A percentile compares a stretch with the other conserved stretches of the same genome.
phyloP scores from a whole-genome alignment of 257 asterid genomes.

The Linderniella brevidens region DNA sequence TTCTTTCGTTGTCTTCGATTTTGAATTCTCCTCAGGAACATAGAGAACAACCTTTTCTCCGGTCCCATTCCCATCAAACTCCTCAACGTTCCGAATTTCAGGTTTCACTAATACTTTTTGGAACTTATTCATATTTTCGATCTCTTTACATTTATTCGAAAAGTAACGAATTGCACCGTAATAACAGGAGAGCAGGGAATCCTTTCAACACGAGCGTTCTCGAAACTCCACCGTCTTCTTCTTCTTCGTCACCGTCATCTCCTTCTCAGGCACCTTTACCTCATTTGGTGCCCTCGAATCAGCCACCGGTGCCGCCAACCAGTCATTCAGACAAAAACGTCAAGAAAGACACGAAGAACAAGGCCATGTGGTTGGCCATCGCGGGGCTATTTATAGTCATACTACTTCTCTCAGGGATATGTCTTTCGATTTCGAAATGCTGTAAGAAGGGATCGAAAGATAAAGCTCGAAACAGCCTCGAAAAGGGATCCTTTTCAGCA shows the following conservation, averaged over 20 bases:
- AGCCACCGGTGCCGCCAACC: conserved; percentile 23
- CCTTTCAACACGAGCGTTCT: conserved; percentile 74
- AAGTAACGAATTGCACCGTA: not conserved
- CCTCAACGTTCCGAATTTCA: conserved; percentile 58
- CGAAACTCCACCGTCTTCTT: conserved; percentile 52
- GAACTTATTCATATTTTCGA: not conserved
- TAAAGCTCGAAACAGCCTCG: conserved; percentile 18
- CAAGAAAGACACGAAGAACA: conserved; percentile 13
- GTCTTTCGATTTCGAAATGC: conserved; percentile 28
- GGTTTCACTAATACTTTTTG: conserved; percentile 23
- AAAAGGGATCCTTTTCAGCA: conserved; percentile 2
- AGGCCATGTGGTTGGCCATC: conserved; percentile 28
- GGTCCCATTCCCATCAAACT: conserved; percentile 74
- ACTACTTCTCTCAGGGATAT: conserved; percentile 26
- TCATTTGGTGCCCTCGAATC: conserved; percentile 15
- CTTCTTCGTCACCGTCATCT: conserved; percentile 28
- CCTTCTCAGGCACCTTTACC: conserved; percentile 45
- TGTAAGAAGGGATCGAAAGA: conserved; percentile 22
- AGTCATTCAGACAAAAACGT: conserved; percentile 20
- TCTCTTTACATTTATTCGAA: not conserved
- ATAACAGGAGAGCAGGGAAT: conserved; percentile 55
- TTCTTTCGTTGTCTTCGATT: conserved; percentile 3
- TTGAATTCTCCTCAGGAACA: conserved; percentile 32
- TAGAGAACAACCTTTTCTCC: conserved; percentile 78
- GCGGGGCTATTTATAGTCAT: conserved; percentile 31